phyloP scores from a whole-genome alignment of 75 land plant genomes.

The Azolla pinnata region DNA sequence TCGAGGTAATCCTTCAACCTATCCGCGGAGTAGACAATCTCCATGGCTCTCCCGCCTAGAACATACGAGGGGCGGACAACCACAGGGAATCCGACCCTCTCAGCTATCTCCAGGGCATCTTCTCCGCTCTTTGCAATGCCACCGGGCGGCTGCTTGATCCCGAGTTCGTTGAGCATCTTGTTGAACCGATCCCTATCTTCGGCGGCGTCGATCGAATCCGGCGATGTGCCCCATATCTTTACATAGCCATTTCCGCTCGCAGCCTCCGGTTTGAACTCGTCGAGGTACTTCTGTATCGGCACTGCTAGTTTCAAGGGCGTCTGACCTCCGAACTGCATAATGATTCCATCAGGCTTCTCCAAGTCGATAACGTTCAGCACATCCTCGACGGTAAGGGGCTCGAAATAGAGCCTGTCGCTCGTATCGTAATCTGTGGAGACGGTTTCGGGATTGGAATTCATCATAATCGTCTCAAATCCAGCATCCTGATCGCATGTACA shows the following conservation, averaged over 20 bases:
- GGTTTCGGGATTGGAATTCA: conserved; percentile 99
- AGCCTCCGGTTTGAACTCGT: conserved; percentile 45
- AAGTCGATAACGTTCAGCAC: conserved; percentile 84
- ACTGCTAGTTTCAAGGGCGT: conserved; percentile 93
- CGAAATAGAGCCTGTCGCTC: conserved; percentile 97
- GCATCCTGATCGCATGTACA: conserved; percentile 62
- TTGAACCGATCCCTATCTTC: conserved; percentile 96
- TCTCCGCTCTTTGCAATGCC: conserved; percentile 93
- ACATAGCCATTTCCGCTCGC: conserved; percentile 72
- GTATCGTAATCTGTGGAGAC: conserved; percentile 99
- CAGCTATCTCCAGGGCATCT: conserved; percentile 82
- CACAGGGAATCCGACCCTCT: conserved; percentile 87
- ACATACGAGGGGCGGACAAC: conserved; percentile 98
- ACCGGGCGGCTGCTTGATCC: conserved; percentile 90
- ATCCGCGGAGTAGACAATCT: conserved; percentile 89
- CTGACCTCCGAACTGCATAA: conserved; percentile 98
- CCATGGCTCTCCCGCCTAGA: conserved; percentile 98
- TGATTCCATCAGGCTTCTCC: conserved; percentile 90
- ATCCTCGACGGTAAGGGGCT: conserved; percentile 93
- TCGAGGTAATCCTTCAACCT: conserved; percentile 77
- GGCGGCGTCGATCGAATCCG: conserved; percentile 98
- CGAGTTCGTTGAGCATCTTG: conserved; percentile 65
- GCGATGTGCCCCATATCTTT: conserved; percentile 91
- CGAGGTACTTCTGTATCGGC: conserved; percentile 80
- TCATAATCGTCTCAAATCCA: conserved; percentile 98